Percentiles rank a stretch among this genome's conserved stretches.
Conservation (phyloP, 352 stramenopile genomes). For the Phytophthora pini region DNA sequence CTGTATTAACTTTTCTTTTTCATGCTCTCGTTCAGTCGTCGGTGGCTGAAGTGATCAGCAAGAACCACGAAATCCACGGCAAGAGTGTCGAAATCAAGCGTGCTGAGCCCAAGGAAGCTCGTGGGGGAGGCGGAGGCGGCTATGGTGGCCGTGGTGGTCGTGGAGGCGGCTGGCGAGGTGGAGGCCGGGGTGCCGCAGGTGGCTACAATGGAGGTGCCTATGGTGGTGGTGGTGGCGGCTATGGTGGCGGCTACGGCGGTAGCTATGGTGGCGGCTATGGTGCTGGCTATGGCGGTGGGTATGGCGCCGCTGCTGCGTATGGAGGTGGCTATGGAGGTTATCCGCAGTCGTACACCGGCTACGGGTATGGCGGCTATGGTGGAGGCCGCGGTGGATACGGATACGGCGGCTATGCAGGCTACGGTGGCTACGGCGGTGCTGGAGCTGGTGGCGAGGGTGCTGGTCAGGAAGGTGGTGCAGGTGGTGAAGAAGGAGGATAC, state of each 20-base stretch:
- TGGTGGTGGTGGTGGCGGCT: slow-evolving; percentile 34
- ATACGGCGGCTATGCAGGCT: slow-evolving; percentile 48
- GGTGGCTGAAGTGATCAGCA: slow-evolving; percentile 89
- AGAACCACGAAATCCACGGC: slow-evolving; percentile 91
- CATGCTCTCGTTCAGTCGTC: slow-evolving; percentile 49
- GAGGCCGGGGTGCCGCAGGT: slow-evolving; percentile 34
- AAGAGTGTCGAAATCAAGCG: slow-evolving; percentile 93
- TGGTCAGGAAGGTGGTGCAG: slow-evolving; percentile 35
- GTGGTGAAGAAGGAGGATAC: slow-evolving; percentile 45
- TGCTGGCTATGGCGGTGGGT: slow-evolving; percentile 32
- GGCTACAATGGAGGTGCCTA: slow-evolving; percentile 35
- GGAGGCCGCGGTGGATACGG: slow-evolving; percentile 50
- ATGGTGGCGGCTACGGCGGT: slow-evolving; percentile 32
- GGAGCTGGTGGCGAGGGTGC: slow-evolving; percentile 36
- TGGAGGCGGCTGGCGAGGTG: slow-evolving; percentile 30
- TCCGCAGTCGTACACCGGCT: slow-evolving; percentile 43
- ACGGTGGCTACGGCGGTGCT: slow-evolving; percentile 25
- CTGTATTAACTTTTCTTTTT: slow-evolving; percentile 2
- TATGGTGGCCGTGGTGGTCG: slow-evolving; percentile 39
- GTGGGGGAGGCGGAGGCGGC: slow-evolving; percentile 41
- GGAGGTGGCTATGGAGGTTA: slow-evolving; percentile 45
- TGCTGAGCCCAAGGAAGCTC: slow-evolving; percentile 81
- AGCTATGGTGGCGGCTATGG: slow-evolving; percentile 32
- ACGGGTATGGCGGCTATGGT: slow-evolving; percentile 57
- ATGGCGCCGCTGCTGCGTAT: slow-evolving; percentile 15